A percentile compares a stretch with the other conserved stretches of the same genome.
Evolutionary conservation across 2,329 filamentous ascomycete genomes (phyloP).

Genomic region (Metarhizium brunneum): DNA sequence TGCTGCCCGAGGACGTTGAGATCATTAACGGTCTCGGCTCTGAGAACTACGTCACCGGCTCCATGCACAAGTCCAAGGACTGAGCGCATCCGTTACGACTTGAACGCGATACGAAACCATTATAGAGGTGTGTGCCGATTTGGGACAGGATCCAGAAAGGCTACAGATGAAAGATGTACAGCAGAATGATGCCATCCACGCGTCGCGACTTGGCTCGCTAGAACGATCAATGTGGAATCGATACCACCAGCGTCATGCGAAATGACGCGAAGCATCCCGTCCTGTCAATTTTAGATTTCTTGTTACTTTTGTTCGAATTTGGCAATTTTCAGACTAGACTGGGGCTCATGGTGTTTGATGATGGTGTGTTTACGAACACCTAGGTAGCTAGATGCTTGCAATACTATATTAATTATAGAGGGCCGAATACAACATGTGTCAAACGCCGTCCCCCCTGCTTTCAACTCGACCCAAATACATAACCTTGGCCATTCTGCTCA

Average conservation of each 20-base stretch:
- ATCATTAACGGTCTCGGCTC: conserved; percentile 52
- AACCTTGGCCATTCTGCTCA: no score
- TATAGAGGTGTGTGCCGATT: conserved; percentile 2
- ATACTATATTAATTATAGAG: background rate
- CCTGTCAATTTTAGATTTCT: background rate
- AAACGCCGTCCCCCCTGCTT: background rate
- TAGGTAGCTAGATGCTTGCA: background rate
- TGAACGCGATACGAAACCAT: background rate
- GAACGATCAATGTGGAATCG: background rate
- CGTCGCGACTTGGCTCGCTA: background rate
- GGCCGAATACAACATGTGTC: background rate
- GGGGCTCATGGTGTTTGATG: background rate
- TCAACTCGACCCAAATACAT: background rate
- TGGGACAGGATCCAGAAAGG: background rate
- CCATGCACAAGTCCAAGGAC: conserved; percentile 30
- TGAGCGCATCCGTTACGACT: conserved; percentile 12
- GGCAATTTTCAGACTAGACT: background rate
- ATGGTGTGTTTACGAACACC: background rate
- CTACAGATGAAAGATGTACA: background rate
- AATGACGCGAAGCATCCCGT: background rate
- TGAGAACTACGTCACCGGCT: conserved; percentile 62
- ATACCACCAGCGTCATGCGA: background rate
- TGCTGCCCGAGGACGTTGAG: conserved; percentile 51
- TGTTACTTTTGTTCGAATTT: background rate
- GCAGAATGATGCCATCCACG: background rate